phyloP scores from a whole-genome alignment of 2,329 filamentous ascomycete species.

The Triangularia setosa region DNA sequence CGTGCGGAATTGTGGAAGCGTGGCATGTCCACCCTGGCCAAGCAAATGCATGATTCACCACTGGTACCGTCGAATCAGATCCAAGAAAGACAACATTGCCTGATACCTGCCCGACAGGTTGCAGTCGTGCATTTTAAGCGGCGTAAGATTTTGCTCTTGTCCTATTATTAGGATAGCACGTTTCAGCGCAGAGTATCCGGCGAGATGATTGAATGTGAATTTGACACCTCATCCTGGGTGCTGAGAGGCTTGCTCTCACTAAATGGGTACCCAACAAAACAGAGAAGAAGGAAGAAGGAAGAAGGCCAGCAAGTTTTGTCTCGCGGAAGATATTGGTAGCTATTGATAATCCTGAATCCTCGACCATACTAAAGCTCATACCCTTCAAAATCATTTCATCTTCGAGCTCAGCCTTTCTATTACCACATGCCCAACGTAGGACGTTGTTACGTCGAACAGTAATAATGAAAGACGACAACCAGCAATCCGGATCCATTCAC shows the following conservation, averaged over 20 bases:
- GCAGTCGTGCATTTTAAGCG: too few relatives aligned
- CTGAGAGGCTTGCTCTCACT: neutral
- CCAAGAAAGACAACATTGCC: neutral
- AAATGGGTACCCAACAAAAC: neutral
- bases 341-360: too few relatives aligned
- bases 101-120: neutral
- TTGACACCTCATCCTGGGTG: neutral
- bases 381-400: too few relatives aligned
- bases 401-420: too few relatives aligned
- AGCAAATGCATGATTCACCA: neutral
- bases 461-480: neutral
- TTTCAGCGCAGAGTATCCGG: too few relatives aligned
- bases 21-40: neutral
- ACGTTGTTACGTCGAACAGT: too few relatives aligned
- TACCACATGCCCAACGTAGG: too few relatives aligned
- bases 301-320: too few relatives aligned
- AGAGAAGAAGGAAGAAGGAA: neutral
- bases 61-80: neutral
- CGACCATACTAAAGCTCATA: too few relatives aligned
- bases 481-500: neutral
- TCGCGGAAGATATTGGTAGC: too few relatives aligned
- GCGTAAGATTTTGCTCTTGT: too few relatives aligned
- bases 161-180: too few relatives aligned
- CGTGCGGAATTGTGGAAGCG: neutral
- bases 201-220: neutral